phyloP scores from a whole-genome alignment of 1,139 yeast genomes.

The Candida sp. region DNA sequence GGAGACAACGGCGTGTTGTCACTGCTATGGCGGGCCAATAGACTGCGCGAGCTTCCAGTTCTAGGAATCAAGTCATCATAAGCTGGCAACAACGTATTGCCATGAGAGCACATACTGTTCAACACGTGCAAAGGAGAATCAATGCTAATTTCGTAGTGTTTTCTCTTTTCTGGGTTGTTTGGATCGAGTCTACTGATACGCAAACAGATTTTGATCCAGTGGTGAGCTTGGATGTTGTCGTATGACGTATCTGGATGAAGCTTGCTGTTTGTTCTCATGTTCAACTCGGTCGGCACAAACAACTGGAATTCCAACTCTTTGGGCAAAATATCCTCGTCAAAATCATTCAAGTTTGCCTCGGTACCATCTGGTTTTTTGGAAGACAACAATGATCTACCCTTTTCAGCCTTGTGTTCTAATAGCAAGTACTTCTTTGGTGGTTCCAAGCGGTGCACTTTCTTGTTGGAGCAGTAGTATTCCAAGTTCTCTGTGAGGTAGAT shows the following conservation, averaged over 20 bases:
- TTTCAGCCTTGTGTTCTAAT: conserved; percentile 76
- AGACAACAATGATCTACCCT: conserved; percentile 46
- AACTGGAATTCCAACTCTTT: conserved; percentile 85
- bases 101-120: conserved; percentile 69
- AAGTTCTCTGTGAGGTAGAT: conserved; percentile 86
- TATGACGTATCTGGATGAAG: conserved; percentile 87
- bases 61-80: conserved; percentile 36
- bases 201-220: conserved; percentile 90
- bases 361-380: conserved; percentile 10
- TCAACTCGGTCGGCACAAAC: conserved; percentile 69
- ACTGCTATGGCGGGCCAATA: conserved; percentile 26
- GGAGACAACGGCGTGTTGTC: conserved; percentile 53
- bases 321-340: conserved; percentile 43
- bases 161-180: conserved; percentile 61
- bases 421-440: conserved; percentile 82
- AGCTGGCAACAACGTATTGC: conserved; percentile 69
- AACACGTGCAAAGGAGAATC: conserved; percentile 89
- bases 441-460: conserved; percentile 90
- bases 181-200: conserved; percentile 71
- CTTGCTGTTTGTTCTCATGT: conserved; percentile 42
- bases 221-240: conserved; percentile 81
- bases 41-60: not conserved
- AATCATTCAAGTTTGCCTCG: conserved; percentile 27
- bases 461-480: conserved; percentile 86
- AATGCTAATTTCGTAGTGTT: conserved; percentile 90